Percentiles rank a stretch among this genome's conserved stretches.
These are phyloP conservation scores for Medicago arabica DNA, from an alignment of 306 rosid species.

Conservation along the genomic window DNA sequence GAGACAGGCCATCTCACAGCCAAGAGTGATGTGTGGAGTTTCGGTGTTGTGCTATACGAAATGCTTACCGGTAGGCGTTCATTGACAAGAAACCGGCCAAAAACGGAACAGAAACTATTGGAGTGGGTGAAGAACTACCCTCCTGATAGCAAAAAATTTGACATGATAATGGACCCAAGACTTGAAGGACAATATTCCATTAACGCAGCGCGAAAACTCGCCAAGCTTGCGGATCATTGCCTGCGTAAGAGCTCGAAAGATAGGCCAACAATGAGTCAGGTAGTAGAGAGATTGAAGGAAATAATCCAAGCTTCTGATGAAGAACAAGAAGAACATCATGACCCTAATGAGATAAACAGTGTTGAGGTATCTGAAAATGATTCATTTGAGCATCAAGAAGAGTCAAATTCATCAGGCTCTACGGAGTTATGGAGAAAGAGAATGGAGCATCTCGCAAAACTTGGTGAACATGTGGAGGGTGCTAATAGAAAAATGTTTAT, in stretches of 20 bases:
- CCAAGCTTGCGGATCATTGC: slow-evolving; percentile 72
- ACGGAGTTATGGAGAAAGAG: slow-evolving; percentile 69
- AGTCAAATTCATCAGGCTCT: slow-evolving; percentile 33
- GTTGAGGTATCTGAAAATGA: slow-evolving; percentile 43
- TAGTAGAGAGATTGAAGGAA: slow-evolving; percentile 65
- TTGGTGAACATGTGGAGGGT: slow-evolving; percentile 76
- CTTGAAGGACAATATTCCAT: slow-evolving; percentile 60
- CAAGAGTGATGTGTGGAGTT: slow-evolving; percentile 93
- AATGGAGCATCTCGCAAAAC: slow-evolving; percentile 84
- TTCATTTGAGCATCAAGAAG: slow-evolving; percentile 41
- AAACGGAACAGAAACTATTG: slow-evolving; percentile 74
- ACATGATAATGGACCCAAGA: slow-evolving; percentile 66
- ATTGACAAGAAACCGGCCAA: slow-evolving; percentile 69
- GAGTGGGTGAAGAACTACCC: slow-evolving; percentile 83
- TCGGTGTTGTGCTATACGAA: slow-evolving; percentile 81
- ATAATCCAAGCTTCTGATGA: slow-evolving; percentile 57
- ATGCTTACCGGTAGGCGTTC: slow-evolving; percentile 81
- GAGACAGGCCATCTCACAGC: slow-evolving; percentile 86
- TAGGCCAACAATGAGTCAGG: slow-evolving; percentile 74
- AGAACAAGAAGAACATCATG: slow-evolving; percentile 24
- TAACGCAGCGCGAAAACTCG: slow-evolving; percentile 53
- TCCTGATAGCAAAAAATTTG: slow-evolving; percentile 62
- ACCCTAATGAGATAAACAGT: slow-evolving; percentile 31
- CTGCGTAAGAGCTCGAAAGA: slow-evolving; percentile 70
- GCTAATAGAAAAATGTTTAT: slow-evolving; percentile 68